phyloP scores from a whole-genome alignment of 2,329 filamentous ascomycete genomes.

The Pseudocercospora cruenta region DNA sequence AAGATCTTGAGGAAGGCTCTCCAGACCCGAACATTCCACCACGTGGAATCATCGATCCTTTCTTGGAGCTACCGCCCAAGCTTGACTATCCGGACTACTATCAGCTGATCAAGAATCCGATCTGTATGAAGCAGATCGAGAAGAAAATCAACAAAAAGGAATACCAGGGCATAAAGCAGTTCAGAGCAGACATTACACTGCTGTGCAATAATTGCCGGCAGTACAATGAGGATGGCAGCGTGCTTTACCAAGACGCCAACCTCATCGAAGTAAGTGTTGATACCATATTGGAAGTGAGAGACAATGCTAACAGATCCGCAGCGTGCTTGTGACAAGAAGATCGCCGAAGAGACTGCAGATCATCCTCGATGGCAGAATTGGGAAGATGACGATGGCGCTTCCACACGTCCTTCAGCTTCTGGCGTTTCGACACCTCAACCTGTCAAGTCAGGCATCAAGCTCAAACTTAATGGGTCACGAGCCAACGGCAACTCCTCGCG shows the following conservation, averaged over 20 bases:
- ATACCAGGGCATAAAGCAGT: conserved; percentile 78
- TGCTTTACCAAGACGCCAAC: conserved; percentile 90
- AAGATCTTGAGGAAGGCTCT: conserved; percentile 81
- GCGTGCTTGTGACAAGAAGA: conserved; percentile 52
- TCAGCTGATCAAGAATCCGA: conserved; percentile 85
- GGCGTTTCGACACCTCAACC: conserved; percentile 65
- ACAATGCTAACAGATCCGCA: conserved; percentile 20
- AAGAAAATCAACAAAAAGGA: conserved; percentile 96
- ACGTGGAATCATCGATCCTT: conserved; percentile 88
- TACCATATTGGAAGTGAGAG: not conserved
- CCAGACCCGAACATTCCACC: conserved; percentile 59
- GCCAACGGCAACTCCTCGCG: conserved; percentile 44
- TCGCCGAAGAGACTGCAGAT: conserved; percentile 58
- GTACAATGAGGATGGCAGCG: conserved; percentile 94
- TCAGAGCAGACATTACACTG: conserved; percentile 79
- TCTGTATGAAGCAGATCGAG: conserved; percentile 94
- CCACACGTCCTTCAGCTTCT: conserved; percentile 53
- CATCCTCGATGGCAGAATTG: conserved; percentile 63
- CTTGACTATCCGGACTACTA: conserved; percentile 95
- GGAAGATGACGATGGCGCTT: conserved; percentile 54
- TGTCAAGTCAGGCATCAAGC: conserved; percentile 58
- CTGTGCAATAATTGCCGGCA: conserved; percentile 90
- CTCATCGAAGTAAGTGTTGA: conserved; percentile 76
- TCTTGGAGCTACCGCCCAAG: conserved; percentile 87
- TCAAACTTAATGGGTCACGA: conserved; percentile 65